Conservation (phyloP, 495 filamentous ascomycete genomes). For the Poronia punctata region DNA sequence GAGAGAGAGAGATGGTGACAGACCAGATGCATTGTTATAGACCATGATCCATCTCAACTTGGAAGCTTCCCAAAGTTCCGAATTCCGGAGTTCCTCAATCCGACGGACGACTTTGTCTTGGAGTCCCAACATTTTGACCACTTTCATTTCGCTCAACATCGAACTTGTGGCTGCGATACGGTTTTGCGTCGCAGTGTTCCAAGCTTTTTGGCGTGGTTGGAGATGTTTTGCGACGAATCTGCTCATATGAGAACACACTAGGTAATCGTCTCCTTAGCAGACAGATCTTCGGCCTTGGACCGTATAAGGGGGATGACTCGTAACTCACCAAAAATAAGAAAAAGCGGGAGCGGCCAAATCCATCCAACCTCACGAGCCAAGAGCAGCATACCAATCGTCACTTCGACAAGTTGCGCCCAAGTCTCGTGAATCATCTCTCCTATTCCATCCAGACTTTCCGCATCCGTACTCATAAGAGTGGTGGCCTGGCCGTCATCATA, state of each 20-base stretch:
- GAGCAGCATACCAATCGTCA: constrained; percentile 52
- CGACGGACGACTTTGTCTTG: constrained; percentile 30
- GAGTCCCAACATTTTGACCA: constrained; percentile 57
- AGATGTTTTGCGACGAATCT: constrained; percentile 41
- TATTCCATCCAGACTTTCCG: constrained; percentile 19
- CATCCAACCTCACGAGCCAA: constrained; percentile 51
- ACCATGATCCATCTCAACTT: constrained; percentile 43
- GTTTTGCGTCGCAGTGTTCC: constrained; percentile 46
- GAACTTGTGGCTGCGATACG: constrained; percentile 45
- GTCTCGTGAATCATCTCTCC: constrained; percentile 33
- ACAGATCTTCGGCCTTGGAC: not conserved
- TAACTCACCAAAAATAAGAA: constrained; percentile 46
- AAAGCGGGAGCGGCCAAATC: constrained; percentile 47
- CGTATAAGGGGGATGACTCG: not conserved
- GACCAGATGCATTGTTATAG: constrained; percentile 30
- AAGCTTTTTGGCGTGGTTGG: constrained; percentile 39
- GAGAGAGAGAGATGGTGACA: no score
- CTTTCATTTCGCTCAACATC: constrained; percentile 51
- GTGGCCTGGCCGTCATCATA: constrained; percentile 46
- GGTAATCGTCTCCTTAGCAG: no score
- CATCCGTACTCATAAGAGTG: constrained; percentile 54
- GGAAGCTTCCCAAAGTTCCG: constrained; percentile 50
- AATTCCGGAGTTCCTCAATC: constrained; percentile 45
- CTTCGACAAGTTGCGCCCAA: constrained; percentile 50
- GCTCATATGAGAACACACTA: constrained; percentile 36